Evolutionary conservation across 495 filamentous ascomycete genomes (phyloP), one percentile per base, ranked within the genome.

Genomic region (Penicillium pancosmium): DNA sequence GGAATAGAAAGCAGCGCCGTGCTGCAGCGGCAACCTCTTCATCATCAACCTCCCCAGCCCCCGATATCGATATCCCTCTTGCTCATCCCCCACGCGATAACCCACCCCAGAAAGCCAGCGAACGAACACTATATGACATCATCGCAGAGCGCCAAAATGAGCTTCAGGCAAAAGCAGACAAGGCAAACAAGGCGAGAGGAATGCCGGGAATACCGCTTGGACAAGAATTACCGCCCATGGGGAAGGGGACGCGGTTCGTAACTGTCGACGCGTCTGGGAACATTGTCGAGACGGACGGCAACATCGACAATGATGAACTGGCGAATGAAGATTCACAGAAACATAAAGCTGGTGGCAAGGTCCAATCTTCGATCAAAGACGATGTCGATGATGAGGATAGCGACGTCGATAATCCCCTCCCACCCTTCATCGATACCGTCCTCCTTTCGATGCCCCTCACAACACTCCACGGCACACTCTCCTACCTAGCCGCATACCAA

Each of bases 401-500:
- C 9, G 66, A 66, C 15, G 33, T 23, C 19, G 69, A 73, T 18
- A 59, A 68, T 15, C 64, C 67, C 7, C 59, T 73, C 9, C 73
- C 74, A 4, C 78, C 78, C 5, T 65, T 80, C 51, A 62, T 82
- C 57, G 80, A 83, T 63, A 79, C 79, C 43, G 21, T 78, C 3
- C 68, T 84, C 27, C 77, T 86, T 27, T 83, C 86, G 10, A 62
- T 87, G 5, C 89, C 88, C 43, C 76, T 97, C 63, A 81, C 85
- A 16, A 91, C 91, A 77, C 79, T 97, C 25, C 90, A 97, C 71
- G 86, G 95, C 63, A 92, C 91, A 2, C 81, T 98, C 25, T 91
- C 94, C 62, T 90, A 93, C 51, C 79, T 97, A n/a, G 90, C 95
- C 7, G 89, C 93, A 50, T 86, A 93, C 70, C 95, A 98, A 78